phyloP scores from a whole-genome alignment of 805 yeast genomes.

The Pichia californica region DNA sequence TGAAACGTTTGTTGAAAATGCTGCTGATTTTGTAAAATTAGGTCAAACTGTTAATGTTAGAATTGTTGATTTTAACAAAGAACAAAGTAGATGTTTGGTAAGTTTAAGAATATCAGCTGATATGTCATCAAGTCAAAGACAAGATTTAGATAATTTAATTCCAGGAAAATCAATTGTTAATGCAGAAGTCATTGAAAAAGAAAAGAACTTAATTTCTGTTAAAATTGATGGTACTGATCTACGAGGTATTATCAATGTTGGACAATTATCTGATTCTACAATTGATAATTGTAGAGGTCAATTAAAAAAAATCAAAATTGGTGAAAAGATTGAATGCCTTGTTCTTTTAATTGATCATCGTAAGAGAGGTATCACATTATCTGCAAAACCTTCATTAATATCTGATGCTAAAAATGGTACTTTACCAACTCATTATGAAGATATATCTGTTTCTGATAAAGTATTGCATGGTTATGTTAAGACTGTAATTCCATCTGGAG shows the following conservation, averaged over 20 bases:
- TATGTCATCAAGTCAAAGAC: constrained; percentile 40
- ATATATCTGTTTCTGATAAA: constrained; percentile 43
- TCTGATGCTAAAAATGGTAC: constrained; percentile 48
- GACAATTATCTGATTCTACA: constrained; percentile 73
- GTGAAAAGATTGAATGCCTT: constrained; percentile 52
- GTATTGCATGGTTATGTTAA: constrained; percentile 68
- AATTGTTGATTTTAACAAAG: constrained; percentile 50
- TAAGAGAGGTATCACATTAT: constrained; percentile 52
- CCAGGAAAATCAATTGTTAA: constrained; percentile 59
- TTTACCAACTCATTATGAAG: constrained; percentile 57
- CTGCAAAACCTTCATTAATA: constrained; percentile 62
- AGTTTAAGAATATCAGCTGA: constrained; percentile 65
- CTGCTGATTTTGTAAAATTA: constrained; percentile 68
- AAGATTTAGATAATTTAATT: constrained; percentile 39
- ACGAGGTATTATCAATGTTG: constrained; percentile 66
- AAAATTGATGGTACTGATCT: constrained; percentile 47
- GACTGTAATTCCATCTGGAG: constrained; percentile 71
- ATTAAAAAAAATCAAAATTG: constrained; percentile 57
- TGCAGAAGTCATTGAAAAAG: constrained; percentile 64
- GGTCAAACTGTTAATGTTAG: constrained; percentile 82
- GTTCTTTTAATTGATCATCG: constrained; percentile 61
- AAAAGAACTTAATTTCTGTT: constrained; percentile 65
- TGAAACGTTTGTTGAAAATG: constrained; percentile 74
- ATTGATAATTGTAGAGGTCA: constrained; percentile 64
- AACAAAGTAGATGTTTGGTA: constrained; percentile 52